Conservation (phyloP, 495 filamentous ascomycete species). For the Penicillium cosmopolitanum region DNA sequence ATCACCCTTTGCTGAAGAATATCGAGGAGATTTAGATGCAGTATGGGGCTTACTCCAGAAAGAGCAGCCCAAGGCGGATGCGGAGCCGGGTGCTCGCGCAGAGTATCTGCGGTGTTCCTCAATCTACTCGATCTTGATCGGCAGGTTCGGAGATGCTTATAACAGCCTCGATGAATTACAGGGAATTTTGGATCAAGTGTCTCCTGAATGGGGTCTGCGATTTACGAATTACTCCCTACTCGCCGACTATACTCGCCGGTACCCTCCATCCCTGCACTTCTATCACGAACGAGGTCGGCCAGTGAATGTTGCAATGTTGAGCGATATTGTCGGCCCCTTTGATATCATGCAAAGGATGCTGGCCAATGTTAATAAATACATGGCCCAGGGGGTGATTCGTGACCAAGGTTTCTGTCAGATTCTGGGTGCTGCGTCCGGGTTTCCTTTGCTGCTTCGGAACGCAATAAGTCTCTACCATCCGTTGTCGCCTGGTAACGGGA, state of each 20-base stretch:
- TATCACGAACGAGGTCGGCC: conserved; percentile 28
- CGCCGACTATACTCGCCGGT: conserved; percentile 28
- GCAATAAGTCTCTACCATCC: conserved; percentile 13
- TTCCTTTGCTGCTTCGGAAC: conserved; percentile 3
- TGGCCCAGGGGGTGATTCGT: conserved; percentile 2
- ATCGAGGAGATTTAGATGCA: conserved; percentile 27
- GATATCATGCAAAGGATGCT: conserved; percentile 17
- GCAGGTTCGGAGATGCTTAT: conserved; percentile 28
- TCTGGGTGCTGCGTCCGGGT: conserved; percentile 2
- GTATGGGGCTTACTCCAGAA: conserved; percentile 19
- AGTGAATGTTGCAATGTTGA: conserved; percentile 14
- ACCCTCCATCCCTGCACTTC: conserved; percentile 24
- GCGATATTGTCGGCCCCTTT: conserved; percentile 17
- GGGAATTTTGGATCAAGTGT: conserved; percentile 13
- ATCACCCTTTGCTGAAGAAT: conserved; percentile 30
- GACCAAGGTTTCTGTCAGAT: conserved; percentile 15
- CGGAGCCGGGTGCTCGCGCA: conserved; percentile 13
- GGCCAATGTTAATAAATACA: conserved; percentile 11
- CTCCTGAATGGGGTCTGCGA: conserved; percentile 30
- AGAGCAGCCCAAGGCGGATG: not conserved
- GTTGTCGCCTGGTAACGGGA: conserved; percentile 3
- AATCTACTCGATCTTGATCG: conserved; percentile 20
- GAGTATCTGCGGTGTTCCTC: conserved; percentile 27
- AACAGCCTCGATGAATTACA: conserved; percentile 13
- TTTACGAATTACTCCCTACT: conserved; percentile 27